These are phyloP conservation scores for Solanum tacnaense DNA, from an alignment of 257 asterid genomes.

Conservation along the genomic window DNA sequence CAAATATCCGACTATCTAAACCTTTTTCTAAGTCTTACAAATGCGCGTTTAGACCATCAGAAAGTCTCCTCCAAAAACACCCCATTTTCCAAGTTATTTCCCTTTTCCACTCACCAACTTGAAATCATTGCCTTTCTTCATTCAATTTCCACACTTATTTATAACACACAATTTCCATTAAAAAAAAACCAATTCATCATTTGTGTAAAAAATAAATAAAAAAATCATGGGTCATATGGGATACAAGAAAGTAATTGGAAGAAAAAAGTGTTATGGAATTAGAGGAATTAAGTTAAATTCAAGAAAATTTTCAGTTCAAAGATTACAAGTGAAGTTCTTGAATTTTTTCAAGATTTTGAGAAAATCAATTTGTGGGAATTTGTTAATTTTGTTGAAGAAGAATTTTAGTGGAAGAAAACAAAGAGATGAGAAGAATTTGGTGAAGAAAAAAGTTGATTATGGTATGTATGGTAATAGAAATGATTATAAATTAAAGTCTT, in stretches of 20 bases:
- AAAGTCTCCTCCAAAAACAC: background rate
- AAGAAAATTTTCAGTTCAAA: constrained; percentile 27
- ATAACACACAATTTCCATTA: background rate
- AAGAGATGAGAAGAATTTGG: background rate
- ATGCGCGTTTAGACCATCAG: background rate
- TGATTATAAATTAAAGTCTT: constrained; percentile 5
- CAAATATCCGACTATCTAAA: background rate
- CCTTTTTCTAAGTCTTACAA: background rate
- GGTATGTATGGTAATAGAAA: background rate
- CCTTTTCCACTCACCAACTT: constrained; percentile 7
- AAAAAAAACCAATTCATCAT: background rate
- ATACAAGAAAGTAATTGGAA: constrained; percentile 21
- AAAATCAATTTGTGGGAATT: constrained; percentile 10
- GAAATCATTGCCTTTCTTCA: background rate
- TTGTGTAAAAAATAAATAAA: background rate
- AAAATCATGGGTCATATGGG: constrained; percentile 4
- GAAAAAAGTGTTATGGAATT: constrained; percentile 1
- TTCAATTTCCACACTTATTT: background rate
- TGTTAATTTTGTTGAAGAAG: constrained; percentile 8
- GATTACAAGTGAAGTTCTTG: constrained; percentile 23
- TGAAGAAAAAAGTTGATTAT: background rate
- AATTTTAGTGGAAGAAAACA: background rate
- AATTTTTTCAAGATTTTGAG: constrained; percentile 17
- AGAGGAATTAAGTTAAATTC: constrained; percentile 18
- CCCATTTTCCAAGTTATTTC: background rate